phyloP scores from a whole-genome alignment of 495 filamentous ascomycete species.

The Glonium stellatum region DNA sequence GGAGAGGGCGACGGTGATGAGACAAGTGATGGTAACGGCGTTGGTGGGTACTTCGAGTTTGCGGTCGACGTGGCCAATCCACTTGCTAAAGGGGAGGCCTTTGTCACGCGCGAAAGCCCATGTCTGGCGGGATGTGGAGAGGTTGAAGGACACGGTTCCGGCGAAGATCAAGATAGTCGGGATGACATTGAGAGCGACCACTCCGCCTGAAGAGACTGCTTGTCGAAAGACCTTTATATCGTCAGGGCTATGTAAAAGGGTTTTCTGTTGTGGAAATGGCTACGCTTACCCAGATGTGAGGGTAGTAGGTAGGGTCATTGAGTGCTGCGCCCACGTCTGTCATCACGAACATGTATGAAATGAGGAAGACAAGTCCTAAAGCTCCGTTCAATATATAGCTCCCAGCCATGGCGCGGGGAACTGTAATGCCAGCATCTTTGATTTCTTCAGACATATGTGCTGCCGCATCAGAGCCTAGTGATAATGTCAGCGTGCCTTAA shows the following conservation, averaged over 20 bases:
- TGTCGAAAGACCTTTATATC: constrained; percentile 41
- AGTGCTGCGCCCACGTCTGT: constrained; percentile 39
- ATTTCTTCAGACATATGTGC: constrained; percentile 30
- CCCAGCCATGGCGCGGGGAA: constrained; percentile 30
- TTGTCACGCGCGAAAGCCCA: constrained; percentile 54
- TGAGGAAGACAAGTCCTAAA: constrained; percentile 24
- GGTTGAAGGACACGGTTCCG: constrained; percentile 47
- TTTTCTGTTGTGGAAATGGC: background rate
- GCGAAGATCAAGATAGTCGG: constrained; percentile 44
- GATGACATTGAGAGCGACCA: constrained; percentile 46
- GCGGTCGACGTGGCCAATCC: constrained; percentile 37
- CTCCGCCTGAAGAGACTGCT: constrained; percentile 40
- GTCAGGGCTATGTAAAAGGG: no score
- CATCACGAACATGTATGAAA: constrained; percentile 28
- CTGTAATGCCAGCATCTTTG: constrained; percentile 20
- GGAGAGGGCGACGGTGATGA: constrained; percentile 47
- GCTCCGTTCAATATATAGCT: constrained; percentile 28
- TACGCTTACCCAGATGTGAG: constrained; percentile 44
- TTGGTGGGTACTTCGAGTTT: constrained; percentile 46
- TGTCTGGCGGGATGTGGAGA: constrained; percentile 51
- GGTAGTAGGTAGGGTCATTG: constrained; percentile 39
- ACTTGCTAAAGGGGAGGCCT: constrained; percentile 49
- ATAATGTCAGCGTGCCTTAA: constrained; percentile 4
- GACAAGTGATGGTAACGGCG: constrained; percentile 43
- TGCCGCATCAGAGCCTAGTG: constrained; percentile 29